Evolutionary conservation across 768 basidiomycete species (phyloP).

Genomic region (Hypholoma fasciculare): DNA sequence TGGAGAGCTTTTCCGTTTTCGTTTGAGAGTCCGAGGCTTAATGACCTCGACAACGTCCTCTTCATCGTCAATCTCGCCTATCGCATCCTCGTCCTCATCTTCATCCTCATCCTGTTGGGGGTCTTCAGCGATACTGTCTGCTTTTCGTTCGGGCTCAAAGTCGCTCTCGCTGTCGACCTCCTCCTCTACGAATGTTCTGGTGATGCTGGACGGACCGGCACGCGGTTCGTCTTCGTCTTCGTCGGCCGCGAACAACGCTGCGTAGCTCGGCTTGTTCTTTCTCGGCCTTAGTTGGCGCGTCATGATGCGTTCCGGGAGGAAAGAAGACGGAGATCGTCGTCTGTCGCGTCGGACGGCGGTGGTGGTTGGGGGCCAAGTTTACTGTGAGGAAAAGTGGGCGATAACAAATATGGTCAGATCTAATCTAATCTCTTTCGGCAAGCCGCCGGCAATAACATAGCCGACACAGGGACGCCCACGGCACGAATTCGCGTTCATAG

Average conservation of each 20-base stretch:
- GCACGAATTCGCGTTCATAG: background rate
- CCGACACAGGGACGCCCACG: background rate
- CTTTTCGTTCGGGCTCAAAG: conserved; percentile 47
- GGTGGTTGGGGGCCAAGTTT: background rate
- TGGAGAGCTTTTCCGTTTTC: conserved; percentile 5
- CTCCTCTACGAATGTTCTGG: conserved; percentile 24
- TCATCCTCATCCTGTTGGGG: conserved; percentile 28
- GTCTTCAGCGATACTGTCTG: conserved; percentile 9
- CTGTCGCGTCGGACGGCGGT: background rate
- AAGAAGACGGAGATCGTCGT: too few species aligned
- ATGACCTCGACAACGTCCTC: conserved; percentile 25
- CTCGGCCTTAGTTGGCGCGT: conserved; percentile 56
- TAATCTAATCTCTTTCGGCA: conserved; percentile 7
- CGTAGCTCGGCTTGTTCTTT: conserved; percentile 52
- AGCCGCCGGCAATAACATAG: background rate
- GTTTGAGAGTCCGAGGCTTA: conserved; percentile 6
- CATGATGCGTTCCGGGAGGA: conserved; percentile 34
- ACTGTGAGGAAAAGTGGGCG: background rate
- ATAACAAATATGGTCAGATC: background rate
- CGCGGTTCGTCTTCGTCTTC: conserved; percentile 30
- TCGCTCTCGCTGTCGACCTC: conserved; percentile 53
- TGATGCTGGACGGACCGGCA: conserved; percentile 39
- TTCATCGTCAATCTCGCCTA: conserved; percentile 12
- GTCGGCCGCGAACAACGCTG: conserved; percentile 32
- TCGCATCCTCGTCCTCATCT: conserved; percentile 27